A percentile compares a stretch with the other conserved stretches of the same genome.
Evolutionary conservation across 2,329 filamentous ascomycete genomes (phyloP).

Genomic region (Fusarium virguliforme): DNA sequence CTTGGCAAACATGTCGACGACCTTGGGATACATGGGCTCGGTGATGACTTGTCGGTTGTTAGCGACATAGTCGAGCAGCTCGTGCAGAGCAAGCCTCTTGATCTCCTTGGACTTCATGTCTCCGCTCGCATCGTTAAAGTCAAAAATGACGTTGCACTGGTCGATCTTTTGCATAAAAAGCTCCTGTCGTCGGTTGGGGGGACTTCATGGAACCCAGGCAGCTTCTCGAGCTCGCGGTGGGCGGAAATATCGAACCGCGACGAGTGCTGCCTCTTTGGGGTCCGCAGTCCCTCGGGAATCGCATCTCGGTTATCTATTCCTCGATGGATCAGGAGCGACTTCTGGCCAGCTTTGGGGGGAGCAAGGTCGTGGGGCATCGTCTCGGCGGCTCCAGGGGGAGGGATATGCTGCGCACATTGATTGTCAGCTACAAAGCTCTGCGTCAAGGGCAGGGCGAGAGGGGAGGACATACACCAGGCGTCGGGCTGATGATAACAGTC

Average conservation of each 20-base stretch:
- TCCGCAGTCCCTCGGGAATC: conserved; percentile 93
- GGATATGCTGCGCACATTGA: conserved; percentile 75
- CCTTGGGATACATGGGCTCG: conserved; percentile 97
- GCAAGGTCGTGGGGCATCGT: conserved; percentile 98
- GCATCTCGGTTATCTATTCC: conserved; percentile 89
- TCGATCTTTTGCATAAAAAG: conserved; percentile 99
- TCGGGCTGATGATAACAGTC: conserved; percentile 95
- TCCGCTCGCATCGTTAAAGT: conserved; percentile 97
- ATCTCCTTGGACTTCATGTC: conserved; percentile 99
- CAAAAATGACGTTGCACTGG: conserved; percentile 99
- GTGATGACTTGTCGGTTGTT: conserved; percentile 99
- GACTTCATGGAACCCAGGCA: conserved; percentile 98
- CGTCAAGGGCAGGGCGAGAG: conserved; percentile 27
- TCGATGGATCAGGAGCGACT: conserved; percentile 90
- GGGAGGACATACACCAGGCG: conserved; percentile 80
- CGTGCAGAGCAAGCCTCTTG: conserved; percentile 95
- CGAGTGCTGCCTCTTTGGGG: conserved; percentile 96
- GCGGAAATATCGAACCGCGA: conserved; percentile 98
- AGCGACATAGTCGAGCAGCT: conserved; percentile 96
- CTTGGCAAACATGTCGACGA: conserved; percentile 99
- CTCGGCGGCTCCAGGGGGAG: conserved; percentile 92
- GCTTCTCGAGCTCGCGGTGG: conserved; percentile 95
- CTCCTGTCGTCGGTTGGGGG: conserved; percentile 95
- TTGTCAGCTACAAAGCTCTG: conserved; percentile 27
- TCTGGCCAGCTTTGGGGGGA: conserved; percentile 91